Base-by-base conservation (phyloP, 148 eudicot genomes). In the Camellia sinensis region DNA sequence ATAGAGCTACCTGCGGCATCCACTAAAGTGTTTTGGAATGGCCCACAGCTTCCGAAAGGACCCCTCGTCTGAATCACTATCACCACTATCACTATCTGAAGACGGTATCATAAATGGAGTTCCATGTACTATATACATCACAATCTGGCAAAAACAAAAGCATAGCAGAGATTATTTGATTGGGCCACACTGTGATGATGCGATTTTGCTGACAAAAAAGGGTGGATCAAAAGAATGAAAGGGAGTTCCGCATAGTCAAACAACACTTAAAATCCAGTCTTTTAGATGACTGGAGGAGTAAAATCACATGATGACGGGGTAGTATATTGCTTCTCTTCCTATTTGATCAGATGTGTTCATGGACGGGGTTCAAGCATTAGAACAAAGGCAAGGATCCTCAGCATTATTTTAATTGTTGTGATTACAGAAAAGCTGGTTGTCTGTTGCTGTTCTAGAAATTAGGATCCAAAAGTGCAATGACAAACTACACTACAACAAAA, bases 21-120 rank as follows among this genome's bases (percentile, higher is more conserved):
- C 17, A 10, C 15, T 8, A 29, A 66, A 74, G 41, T 14, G 70
- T 60, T 75, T 72, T 40, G 62, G 79, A 81, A 84, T 75, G 19
- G 91, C 85, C 97, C 92, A 87, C 17, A 89, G 76, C 87, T 71
- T 84, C 46, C 74, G 80, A 66, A 60, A 45, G 56, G 52, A 56
- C 41, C 66, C 87, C 52, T 81, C 92, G 67, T 91, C 90, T 41
- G 86, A 82, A 82, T 89, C 97, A 50, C 85, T 88, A 53, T n/a
- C n/a, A n/a, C n/a, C n/a, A n/a, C n/a, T n/a, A n/a, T 91, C 97
- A 72, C 89, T 88, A n/a, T 89, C 92, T 6, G 88, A 88, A 65
- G 91, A 85, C 69, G 82, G 43, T 9, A 70, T 64, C 60, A 54
- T 50, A 72, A 60, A 70, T 0, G 79, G 43, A 78, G 74, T 45